These are phyloP conservation scores for Fusarium oxysporum DNA, from an alignment of 2,329 filamentous ascomycete species.

Conservation along the genomic window DNA sequence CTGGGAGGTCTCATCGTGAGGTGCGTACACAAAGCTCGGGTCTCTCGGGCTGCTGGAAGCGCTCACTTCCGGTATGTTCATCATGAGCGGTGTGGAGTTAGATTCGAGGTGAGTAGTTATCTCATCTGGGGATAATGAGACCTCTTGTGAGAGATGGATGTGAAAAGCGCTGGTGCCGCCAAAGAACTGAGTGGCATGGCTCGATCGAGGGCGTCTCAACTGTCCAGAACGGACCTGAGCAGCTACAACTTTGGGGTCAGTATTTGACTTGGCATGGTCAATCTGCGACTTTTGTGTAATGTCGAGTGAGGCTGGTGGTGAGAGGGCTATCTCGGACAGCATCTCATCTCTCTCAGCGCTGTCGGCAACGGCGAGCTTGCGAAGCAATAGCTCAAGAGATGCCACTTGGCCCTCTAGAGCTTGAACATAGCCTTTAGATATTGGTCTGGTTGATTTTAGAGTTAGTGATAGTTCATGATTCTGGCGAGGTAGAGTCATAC, in stretches of 20 bases:
- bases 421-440: constrained; percentile 59
- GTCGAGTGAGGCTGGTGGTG: constrained; percentile 31
- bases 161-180: constrained; percentile 61
- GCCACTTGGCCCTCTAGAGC: constrained; percentile 61
- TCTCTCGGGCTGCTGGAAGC: constrained; percentile 37
- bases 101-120: constrained; percentile 26
- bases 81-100: constrained; percentile 17
- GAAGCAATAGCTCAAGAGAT: constrained; percentile 59
- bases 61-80: constrained; percentile 19
- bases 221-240: constrained; percentile 50
- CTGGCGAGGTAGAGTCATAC: constrained; percentile 40
- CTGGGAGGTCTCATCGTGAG: constrained; percentile 58
- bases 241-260: constrained; percentile 48
- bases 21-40: constrained; percentile 52
- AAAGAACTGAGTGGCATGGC: constrained; percentile 59
- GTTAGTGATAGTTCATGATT: not conserved
- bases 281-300: constrained; percentile 21
- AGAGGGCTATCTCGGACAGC: constrained; percentile 52
- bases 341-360: constrained; percentile 55
- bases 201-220: constrained; percentile 54
- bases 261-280: constrained; percentile 42
- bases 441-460: constrained; percentile 50
- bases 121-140: constrained; percentile 33
- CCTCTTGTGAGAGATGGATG: constrained; percentile 49
- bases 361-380: constrained; percentile 56